Percentiles rank a stretch among this genome's conserved stretches.
Conservation (phyloP, 352 stramenopile species). For the Globisporangium parvum region DNA sequence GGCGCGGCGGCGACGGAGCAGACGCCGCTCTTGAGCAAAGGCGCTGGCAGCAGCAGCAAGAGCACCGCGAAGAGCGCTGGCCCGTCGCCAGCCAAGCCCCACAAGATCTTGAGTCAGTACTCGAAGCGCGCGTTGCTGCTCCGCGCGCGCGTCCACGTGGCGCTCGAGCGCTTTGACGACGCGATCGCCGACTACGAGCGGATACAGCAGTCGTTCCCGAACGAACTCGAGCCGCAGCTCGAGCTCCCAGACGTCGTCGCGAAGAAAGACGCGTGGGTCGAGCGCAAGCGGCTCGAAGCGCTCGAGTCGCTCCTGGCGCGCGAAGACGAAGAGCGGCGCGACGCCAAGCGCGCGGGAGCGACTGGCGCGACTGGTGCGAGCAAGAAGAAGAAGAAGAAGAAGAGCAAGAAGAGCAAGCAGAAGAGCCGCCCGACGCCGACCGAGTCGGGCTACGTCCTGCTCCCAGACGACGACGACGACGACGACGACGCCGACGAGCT, state of each 20-base stretch:
- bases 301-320: constrained; percentile 35
- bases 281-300: constrained; percentile 40
- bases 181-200: constrained; percentile 56
- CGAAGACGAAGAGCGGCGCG: constrained; percentile 23
- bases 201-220: constrained; percentile 54
- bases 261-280: constrained; percentile 30
- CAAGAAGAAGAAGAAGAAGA: constrained; percentile 39
- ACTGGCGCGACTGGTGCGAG: neutral
- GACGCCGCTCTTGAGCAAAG: constrained; percentile 14
- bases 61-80: neutral
- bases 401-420: constrained; percentile 75
- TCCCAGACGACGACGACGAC: constrained; percentile 44
- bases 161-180: constrained; percentile 43
- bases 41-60: neutral
- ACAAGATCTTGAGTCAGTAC: constrained; percentile 52
- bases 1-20: constrained; percentile 3
- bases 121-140: constrained; percentile 43
- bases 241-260: constrained; percentile 53
- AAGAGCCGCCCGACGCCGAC: constrained; percentile 37
- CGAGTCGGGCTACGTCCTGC: constrained; percentile 26
- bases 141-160: constrained; percentile 41
- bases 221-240: constrained; percentile 75
- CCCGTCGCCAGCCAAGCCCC: constrained; percentile 9
- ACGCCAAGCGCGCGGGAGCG: constrained; percentile 4
- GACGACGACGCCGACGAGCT: constrained; percentile 21